Conservation (phyloP, 305 asterid species). For the Fraxinus angustifolia region DNA sequence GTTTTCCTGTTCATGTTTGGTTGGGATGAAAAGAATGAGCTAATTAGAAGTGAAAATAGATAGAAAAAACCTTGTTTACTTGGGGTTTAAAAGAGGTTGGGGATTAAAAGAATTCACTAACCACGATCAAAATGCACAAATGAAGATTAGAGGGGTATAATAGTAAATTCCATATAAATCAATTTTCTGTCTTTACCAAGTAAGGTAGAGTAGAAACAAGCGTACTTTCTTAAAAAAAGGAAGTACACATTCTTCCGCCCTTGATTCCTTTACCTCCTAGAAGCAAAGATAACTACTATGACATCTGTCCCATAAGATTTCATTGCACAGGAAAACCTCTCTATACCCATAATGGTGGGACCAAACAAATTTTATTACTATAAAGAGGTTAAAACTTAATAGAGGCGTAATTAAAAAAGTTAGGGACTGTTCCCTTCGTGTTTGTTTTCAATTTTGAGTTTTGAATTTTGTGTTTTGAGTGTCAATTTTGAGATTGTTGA, state of each 20-base stretch:
- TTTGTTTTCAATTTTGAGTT: too few species aligned
- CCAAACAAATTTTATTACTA: neutral
- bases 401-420: neutral
- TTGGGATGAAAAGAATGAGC: neutral
- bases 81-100: neutral
- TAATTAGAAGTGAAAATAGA: neutral
- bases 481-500: too few species aligned
- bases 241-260: neutral
- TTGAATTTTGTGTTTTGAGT: too few species aligned
- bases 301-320: neutral
- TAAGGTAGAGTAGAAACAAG: neutral
- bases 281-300: neutral
- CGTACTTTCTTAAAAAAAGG: neutral
- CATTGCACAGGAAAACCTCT: neutral
- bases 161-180: neutral
- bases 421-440: neutral
- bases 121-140: neutral
- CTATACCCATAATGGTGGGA: neutral
- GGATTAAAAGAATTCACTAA: neutral
- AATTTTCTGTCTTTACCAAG: neutral
- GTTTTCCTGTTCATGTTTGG: neutral
- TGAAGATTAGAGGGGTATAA: neutral
- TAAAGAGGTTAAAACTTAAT: neutral
- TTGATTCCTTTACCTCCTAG: neutral
- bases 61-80: neutral